phyloP scores from a whole-genome alignment of 164 flowering plant species.

The Buxus sempervirens region DNA sequence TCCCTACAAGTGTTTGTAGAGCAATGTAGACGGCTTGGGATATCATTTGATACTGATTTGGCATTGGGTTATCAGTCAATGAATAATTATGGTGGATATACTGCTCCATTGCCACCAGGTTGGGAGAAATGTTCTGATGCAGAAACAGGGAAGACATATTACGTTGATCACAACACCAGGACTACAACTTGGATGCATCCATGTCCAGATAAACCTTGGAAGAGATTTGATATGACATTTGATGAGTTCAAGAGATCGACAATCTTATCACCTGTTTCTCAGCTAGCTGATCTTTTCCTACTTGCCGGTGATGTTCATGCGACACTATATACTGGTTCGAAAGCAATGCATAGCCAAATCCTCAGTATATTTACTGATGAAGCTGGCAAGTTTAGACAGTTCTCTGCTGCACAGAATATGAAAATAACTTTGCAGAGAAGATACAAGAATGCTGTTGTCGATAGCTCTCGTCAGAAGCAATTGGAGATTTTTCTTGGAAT shows the following conservation, averaged over 20 bases:
- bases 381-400: conserved; percentile 82
- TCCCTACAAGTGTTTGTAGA: conserved; percentile 91
- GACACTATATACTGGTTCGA: conserved; percentile 96
- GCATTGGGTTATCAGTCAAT: conserved; percentile 53
- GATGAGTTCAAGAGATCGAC: conserved; percentile 95
- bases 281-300: conserved; percentile 84
- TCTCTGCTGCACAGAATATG: conserved; percentile 93
- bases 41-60: conserved; percentile 78
- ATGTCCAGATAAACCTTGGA: conserved; percentile 83
- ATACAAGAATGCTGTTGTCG: conserved; percentile 83
- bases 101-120: conserved; percentile 94
- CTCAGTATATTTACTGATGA: conserved; percentile 93
- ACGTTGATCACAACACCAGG: conserved; percentile 91
- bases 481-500: conserved; percentile 95
- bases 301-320: conserved; percentile 98
- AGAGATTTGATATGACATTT: conserved; percentile 76
- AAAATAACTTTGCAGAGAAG: conserved; percentile 90
- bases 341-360: conserved; percentile 99
- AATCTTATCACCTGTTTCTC: conserved; percentile 72
- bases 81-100: conserved; percentile 61
- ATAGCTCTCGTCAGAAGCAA: conserved; percentile 97
- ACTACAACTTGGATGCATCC: conserved; percentile 98
- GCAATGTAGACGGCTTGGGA: conserved; percentile 86
- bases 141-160: conserved; percentile 90
- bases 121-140: conserved; percentile 97